A percentile compares a stretch with the other conserved stretches of the same genome.
These are phyloP conservation scores for Eucalyptus curtisii DNA, from an alignment of 345 rosid genomes.

Conservation along the genomic window DNA sequence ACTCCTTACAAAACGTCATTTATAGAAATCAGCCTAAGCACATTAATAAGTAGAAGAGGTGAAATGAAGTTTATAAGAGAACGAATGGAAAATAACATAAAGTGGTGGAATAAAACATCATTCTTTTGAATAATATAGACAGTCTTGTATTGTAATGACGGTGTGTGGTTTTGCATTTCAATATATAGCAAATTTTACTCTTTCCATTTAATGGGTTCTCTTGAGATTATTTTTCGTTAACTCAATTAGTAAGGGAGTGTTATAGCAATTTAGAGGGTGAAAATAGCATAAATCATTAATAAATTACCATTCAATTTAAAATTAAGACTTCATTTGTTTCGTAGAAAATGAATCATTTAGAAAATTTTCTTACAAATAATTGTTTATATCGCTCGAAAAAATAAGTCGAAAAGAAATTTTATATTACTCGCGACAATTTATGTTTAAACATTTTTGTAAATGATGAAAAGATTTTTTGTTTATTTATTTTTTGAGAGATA, in stretches of 20 bases:
- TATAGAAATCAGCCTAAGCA: neutral
- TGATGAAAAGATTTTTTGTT: no score
- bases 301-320: neutral
- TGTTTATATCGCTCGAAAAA: accelerated
- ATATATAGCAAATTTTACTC: neutral
- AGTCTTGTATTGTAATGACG: neutral
- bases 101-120: neutral
- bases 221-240: neutral
- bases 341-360: no score
- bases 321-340: no score
- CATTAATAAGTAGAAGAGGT: neutral
- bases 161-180: neutral
- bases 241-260: neutral
- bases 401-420: no score
- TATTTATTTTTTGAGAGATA: no score
- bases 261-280: neutral
- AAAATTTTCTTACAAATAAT: no score
- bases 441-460: no score
- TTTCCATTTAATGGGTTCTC: neutral
- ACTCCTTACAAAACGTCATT: neutral
- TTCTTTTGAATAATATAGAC: neutral
- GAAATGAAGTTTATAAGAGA: neutral
- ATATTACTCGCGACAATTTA: no score
- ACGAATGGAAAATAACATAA: neutral
- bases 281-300: neutral